Evolutionary conservation across 202 grass and related monocot species (phyloP), one percentile per base, ranked within the genome.

Genomic region (Musa balbisiana): DNA sequence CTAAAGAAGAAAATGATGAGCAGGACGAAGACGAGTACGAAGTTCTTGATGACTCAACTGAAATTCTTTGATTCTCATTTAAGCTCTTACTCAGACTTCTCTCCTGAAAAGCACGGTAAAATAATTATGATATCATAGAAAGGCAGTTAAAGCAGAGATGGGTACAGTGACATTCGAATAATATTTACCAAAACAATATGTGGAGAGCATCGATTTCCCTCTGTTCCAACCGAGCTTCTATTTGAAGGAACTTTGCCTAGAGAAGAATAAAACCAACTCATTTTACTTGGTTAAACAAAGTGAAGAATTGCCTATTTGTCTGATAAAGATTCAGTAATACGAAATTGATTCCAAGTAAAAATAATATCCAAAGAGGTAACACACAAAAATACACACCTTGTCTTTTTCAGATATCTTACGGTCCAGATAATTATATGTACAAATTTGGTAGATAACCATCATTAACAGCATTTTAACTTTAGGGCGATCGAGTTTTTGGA

Each of bases 1-100:
- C 95, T 51, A 90, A 77, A 73, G 91, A 95, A 55, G 95, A 92
- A 64, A 88, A 95, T 8, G 95, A 92, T 0, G 91, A 98, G 59
- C 85, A 88, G 24, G 90, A 89, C 49, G 95, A 94, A 24, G 95
- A 99, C 9, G 89, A 91, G 78, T 79, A 82, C 53, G 88, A 99
- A 33, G 87, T 85, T 63, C 81, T 82, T 13, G 81, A 91, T n/a
- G 84, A 80, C 53, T 94, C 95, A 60, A 87, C 56, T 67, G 87
- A 93, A 56, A 63, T 69, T 82, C 64, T 90, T 67, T 78, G 95
- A 70, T 80, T 89, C 27, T 92, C 89, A 73, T 86, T 80, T 82
- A 87, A 85, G 10, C 83, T 90, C 78, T 86, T 94, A 79, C 83
- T 92, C 50, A 80, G 76, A 74, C 79, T 94, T 80, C 87, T 92